Evolutionary conservation across 2,329 filamentous ascomycete species (phyloP), one percentile per base, ranked within the genome.

Genomic region (Hymenotorrendiella dingleyae): DNA sequence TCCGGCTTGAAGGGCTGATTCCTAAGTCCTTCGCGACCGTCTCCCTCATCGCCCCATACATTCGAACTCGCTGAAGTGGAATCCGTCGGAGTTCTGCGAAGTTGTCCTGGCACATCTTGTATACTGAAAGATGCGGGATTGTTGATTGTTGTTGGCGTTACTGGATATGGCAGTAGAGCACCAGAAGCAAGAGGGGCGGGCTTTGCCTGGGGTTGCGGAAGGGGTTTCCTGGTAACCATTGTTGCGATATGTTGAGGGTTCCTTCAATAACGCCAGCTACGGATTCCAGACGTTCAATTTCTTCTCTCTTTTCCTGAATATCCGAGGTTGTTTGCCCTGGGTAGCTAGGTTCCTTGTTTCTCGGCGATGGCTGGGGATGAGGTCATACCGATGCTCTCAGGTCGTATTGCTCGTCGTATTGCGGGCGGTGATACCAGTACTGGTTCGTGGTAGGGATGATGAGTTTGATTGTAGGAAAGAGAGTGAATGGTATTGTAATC

Each of bases 161-260:
- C 40, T 16, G 58, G 57, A 38, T 60, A 59, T 40, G 57, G 58
- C 20, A 52, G 46, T 14, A 37, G 41, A 12, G 46, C 20, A 20
- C 45, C 43, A 4, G 45, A 45, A 36, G 51, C 44, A 50, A 36
- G 32, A 12, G 37, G 24, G 19, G 42, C 36, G 16, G 29, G 9
- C 19, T n/a, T n/a, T n/a, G n/a, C n/a, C 38, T 41, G 43, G 19
- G n/a, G 3, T 29, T 39, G 10, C 12, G 57, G 50, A 17, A 59
- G 40, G 20, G 58, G 58, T 36, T 59, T 61, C 45, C 58, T 47
- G 14, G 53, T 58, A 10, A 59, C 55, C 57, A 60, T 61, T 6
- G n/a, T 38, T 50, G 42, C 29, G 9, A 21, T 16, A 4, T 20
- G 21, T n/a, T 8, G 11, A 21, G 19, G 10, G 9, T 30, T 30